Base-by-base conservation (phyloP, 345 rosid genomes). In the Iberis pinnata region DNA sequence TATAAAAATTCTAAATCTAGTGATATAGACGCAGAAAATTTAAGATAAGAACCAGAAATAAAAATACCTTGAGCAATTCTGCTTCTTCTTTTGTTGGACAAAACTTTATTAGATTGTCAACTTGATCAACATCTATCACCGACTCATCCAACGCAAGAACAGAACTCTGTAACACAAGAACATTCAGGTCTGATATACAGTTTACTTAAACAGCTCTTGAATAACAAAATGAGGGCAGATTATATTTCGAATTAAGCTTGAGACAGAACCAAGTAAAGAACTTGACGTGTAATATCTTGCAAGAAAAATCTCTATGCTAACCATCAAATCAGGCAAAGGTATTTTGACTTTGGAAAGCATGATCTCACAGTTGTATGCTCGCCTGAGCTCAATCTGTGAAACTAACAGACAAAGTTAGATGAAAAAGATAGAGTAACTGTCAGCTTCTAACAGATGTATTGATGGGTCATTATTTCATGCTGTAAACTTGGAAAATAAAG, bases 21-120 rank as follows among this genome's bases (percentile, higher is more conserved):
- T 31, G 42, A 29, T 13, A 65, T 5, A 17, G 52, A 42, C 31
- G 58, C 50, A 42, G 17, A 36, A 26, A 33, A 0, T 16, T 35
- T 54, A 1, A 24, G 36, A 12, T 42, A 53, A 67, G 51, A 65
- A 58, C 27, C 54, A 43, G 15, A 53, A 29, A 40, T 22, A 15
- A 49, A 52, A 39, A 33, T 60, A 86, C 95, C 86, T 78, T 79
- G 40, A 86, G 75, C 61, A 79, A 41, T 71, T 86, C 95, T 61
- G 60, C 45, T 72, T 86, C 95, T 70, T 86, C 95, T 75, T 81
- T 83, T 36, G 95, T 83, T 43, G 95, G 95, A 72, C 84, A 83
- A 65, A 86, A 83, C 65, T 83, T 86, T 20, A 86, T 78, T 50
- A 86, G 78, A 65, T 76, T 86, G 59, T 86, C 95, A 46, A 86